Evolutionary conservation across 345 rosid genomes (phyloP), one percentile per base, ranked within the genome.

Genomic region (Anacardium occidentale): DNA sequence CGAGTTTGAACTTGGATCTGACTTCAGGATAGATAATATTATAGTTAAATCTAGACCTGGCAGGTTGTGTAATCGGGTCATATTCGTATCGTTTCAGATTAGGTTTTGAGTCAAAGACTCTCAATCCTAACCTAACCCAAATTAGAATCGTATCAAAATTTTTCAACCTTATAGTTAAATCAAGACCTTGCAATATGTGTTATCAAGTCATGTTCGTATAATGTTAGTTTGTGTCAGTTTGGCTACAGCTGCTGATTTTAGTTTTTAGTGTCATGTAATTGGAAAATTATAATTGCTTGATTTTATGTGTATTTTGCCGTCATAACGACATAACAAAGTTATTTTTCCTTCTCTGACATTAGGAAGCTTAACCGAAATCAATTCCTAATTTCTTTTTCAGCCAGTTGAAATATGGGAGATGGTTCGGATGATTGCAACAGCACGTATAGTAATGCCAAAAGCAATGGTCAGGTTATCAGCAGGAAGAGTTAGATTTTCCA

Each of bases 391-490:
- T 24, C 26, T 69, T 76, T 6, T 78, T 71, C 85, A 94, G 98
- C 94, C 99, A 20, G 98, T 95, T 66, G 99, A 92, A 79, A 87
- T 95, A 83, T 95, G 99, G 99, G 98, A 91, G 83, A 91, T 95
- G 97, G 76, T 95, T 55, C 81, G 98, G 70, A 95, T 95, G 99
- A 91, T 95, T 57, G 99, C 84, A 52, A 86, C 97, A 1, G 94
- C 99, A 3, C 86, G 98, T 2, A 95, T 95, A 25, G 94, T 87
- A 44, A 95, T 95, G 99, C 99, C 99, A 29, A 92, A 87, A 88
- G 86, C 98, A 47, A 92, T 95, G 98, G 97, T 92, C 52, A 85
- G 99, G 59, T 70, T 95, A 71, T 95, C 99, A 18, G 99, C 99
- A 4, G 99, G 99, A n/a, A 86, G 99, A 85, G 96, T 92, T 44